Evolutionary conservation across 108 stramenopile species (phyloP).

Genomic region (Cyclotella baltica): DNA sequence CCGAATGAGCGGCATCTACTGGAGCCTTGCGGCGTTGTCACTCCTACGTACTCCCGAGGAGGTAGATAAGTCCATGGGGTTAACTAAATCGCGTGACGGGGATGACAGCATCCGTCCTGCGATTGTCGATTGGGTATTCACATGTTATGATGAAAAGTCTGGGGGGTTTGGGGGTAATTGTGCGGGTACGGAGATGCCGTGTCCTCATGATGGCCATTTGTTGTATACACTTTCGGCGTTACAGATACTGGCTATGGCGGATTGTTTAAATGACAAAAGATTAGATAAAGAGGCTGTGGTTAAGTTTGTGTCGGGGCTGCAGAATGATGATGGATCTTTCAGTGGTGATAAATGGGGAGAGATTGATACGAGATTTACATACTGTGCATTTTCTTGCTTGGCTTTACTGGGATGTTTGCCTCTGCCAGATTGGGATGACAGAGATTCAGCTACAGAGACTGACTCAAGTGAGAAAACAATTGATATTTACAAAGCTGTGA

Average conservation of each 20-base stretch:
- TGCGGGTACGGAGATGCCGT: constrained; percentile 18
- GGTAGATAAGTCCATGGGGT: constrained; percentile 66
- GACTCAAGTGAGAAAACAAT: constrained; percentile 33
- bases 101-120: constrained; percentile 42
- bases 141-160: constrained; percentile 76
- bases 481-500: constrained; percentile 71
- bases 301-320: constrained; percentile 83
- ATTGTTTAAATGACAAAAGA: constrained; percentile 61
- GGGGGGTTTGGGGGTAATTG: constrained; percentile 97
- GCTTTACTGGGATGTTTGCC: constrained; percentile 76
- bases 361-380: constrained; percentile 98
- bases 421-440: constrained; percentile 19
- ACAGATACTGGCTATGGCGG: constrained; percentile 95
- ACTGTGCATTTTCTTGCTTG: constrained; percentile 92
- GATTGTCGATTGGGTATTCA: constrained; percentile 94
- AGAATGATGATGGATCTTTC: constrained; percentile 97
- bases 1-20: constrained; percentile 97
- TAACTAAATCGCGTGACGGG: constrained; percentile 21
- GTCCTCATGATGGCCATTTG: constrained; percentile 94
- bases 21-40: constrained; percentile 94
- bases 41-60: constrained; percentile 73
- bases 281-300: constrained; percentile 64
- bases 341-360: constrained; percentile 97
- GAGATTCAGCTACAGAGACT: background rate
- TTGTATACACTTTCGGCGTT: constrained; percentile 97